Evolutionary conservation across 805 yeast species (phyloP), one percentile per base, ranked within the genome.

Genomic region (Nakazawaea molendinolei): DNA sequence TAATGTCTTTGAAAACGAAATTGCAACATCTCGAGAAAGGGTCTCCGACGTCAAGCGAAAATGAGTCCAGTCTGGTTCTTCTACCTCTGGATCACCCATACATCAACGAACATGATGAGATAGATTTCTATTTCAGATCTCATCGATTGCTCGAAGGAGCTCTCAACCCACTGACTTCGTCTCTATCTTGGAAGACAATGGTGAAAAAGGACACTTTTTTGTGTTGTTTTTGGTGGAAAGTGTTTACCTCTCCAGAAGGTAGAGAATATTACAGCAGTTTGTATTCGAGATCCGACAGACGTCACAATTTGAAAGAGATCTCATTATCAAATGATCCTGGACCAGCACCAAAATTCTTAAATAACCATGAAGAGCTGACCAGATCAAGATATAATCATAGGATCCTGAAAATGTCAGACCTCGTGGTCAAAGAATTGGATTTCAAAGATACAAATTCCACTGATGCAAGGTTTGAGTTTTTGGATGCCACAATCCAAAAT

Each of bases 131-230:
- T 23, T 25, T 15, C 8, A 13, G 31, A 4, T 26, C 30, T 31
- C 27, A 34, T 7, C 8, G 25, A 5, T 13, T 17, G 7, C 8
- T 21, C 14, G 15, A 3, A 14, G 37, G 16, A 20, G 12, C 12
- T 12, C 13, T 12, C 24, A 17, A 60, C 60, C 3, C 69, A 64
- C 48, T 43, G 65, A n/a, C 69, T 69, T 31, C 67, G 19, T 22
- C 70, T 1, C 65, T 71, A 0, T 68, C 67, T 24, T 66, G 70
- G 68, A 41, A 63, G 8, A 67, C 71, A 2, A 64, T 66, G 19
- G 61, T 66, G 65, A 66, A 64, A 44, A 71, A 71, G 34, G 72
- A 66, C 41, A 71, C 71, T 5, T 66, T 65, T 44, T 44, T 65
- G 13, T 54, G 66, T 29, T 52, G 64, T 8, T 42, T 66, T 22